Evolutionary conservation across 306 rosid genomes (phyloP).

Genomic region (Leucaena leucocephala): DNA sequence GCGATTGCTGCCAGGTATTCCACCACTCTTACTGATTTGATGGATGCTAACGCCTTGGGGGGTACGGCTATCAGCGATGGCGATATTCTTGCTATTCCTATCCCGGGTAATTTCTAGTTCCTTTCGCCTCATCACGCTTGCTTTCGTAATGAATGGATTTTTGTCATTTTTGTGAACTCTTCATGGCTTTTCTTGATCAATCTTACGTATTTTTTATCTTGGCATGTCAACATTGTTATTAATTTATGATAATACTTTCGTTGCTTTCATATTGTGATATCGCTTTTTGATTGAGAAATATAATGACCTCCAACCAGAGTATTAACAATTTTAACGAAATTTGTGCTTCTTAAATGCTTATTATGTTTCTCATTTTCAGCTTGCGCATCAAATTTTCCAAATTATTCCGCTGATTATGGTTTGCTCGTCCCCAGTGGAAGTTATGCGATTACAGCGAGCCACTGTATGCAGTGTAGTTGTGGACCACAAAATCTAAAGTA

Average conservation of each 20-base stretch:
- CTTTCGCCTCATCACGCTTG: neutral
- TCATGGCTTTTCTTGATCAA: slow-evolving; percentile 4
- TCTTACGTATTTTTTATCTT: neutral
- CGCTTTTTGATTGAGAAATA: neutral
- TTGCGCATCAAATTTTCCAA: slow-evolving; percentile 82
- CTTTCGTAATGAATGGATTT: neutral
- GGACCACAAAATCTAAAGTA: slow-evolving; percentile 88
- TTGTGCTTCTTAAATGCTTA: slow-evolving; percentile 24
- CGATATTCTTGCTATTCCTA: slow-evolving; percentile 87
- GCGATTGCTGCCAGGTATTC: slow-evolving; percentile 73
- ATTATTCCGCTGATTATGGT: slow-evolving; percentile 68
- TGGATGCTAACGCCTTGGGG: slow-evolving; percentile 99
- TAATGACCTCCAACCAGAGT: neutral
- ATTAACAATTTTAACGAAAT: neutral
- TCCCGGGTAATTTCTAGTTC: slow-evolving; percentile 60
- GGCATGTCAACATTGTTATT: neutral
- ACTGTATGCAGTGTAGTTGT: slow-evolving; percentile 96
- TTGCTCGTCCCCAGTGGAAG: slow-evolving; percentile 97
- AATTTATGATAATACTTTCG: neutral
- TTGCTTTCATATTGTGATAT: neutral
- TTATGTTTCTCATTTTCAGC: slow-evolving; percentile 53
- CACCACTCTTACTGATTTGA: slow-evolving; percentile 92
- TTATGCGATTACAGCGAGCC: slow-evolving; percentile 89
- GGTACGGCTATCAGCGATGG: slow-evolving; percentile 60
- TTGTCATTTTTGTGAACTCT: neutral